Evolutionary conservation across 2,329 filamentous ascomycete species (phyloP), one percentile per base, ranked within the genome.

Genomic region (Neospermospora avenae): DNA sequence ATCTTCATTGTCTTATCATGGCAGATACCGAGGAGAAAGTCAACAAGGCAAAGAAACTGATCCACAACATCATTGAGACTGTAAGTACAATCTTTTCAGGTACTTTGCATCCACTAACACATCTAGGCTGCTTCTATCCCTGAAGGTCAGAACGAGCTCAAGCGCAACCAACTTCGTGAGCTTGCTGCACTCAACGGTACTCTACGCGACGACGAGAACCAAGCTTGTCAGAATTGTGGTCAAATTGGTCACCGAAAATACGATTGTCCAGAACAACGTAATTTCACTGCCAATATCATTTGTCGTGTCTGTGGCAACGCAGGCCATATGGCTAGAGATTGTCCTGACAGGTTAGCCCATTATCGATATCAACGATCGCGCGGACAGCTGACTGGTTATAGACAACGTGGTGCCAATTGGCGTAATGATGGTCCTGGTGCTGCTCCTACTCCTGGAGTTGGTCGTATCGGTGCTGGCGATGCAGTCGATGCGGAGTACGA

Each of bases 171-270:
- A 77, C 89, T 99, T 59, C 91, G 95, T 77, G 95, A 99, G 76
- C 90, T 99, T 66, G 95, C 95, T 45, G 92, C 95, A 25, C 89
- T 99, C 70, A 99, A 99, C 85, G 95, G 95, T 84, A 99, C 95
- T 8, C 87, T 99, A 20, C 93, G 95, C 80, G 95, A 99, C 73
- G 95, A 99, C 72, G 95, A 99, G 75, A 99, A 99, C 77, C 95
- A 99, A 76, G 95, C 95, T 67, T 99, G 95, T 78, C 95, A 99
- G 80, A 99, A 99, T 81, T 99, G 91, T 77, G 95, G 95, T 70
- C 92, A 98, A 82, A 99, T 99, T 67, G 95, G 95, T 63, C 95
- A 99, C 77, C 89, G 95, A 77, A 99, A 99, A 78, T 98, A 97
- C 75, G 95, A 99, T 74, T 99, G 95, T 70, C 95, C 95, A 14